Base-by-base conservation (phyloP, 257 asterid species). In the Solanum sparsipilum region DNA sequence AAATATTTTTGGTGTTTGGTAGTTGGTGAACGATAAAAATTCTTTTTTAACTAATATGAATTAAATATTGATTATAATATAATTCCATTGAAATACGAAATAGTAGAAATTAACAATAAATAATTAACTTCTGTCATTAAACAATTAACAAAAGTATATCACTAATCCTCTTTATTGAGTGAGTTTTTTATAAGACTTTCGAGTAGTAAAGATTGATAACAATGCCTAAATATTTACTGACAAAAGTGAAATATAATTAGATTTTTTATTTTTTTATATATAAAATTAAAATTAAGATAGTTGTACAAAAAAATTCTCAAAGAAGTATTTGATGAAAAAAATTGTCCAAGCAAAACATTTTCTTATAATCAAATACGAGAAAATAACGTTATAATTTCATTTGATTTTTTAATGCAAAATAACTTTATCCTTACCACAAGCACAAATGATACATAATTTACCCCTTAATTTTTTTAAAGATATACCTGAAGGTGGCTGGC, bases 401-500 rank as follows among this genome's bases (percentile, higher is more conserved):
- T 48, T 48, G 23, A 48, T 48, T 15, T 16, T 48, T 48, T 48
- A 10, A 48, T 65, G 36, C 36, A 68, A 68, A 27, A 13, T 68
- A 27, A 25, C 34, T 65, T 68, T 13, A 3, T 6, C 21, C 1
- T 7, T 68, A 68, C 72, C 1, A 29, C 31, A 68, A 32, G 32
- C 75, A 27, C 52, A 74, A 74, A 34, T 74, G 18, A 74, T 10
- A 34, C 52, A 74, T 35, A 36, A 74, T 35, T 74, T 74, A 34
- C 4, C 83, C 23, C 29, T 9, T 35, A 12, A 10, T 1, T 23
- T 1, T 21, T 48, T 38, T 12, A 4, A 11, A 25, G 6, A 84
- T 15, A 13, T 74, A 91, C 91, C 90, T 91, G 93, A 16, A 89
- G 91, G 60, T 89, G 91, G 32, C 91, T 91, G 0, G 93, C 91